Conservation (phyloP, 345 rosid species). For the Lumnitzera racemosa region DNA sequence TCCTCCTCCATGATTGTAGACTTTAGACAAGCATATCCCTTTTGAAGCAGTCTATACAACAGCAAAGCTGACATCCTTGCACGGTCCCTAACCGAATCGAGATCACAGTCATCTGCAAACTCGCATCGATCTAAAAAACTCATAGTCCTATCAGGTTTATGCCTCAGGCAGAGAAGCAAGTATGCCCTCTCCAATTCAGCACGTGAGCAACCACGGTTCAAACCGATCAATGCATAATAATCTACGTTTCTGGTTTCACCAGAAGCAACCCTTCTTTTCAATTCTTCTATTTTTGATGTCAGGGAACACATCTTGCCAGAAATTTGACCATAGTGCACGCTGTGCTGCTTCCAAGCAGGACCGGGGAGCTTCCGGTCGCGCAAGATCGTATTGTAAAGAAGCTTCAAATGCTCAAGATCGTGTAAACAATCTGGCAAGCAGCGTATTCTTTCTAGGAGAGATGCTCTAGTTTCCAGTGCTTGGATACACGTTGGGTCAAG, state of each 20-base stretch:
- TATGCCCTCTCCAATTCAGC: conserved; percentile 47
- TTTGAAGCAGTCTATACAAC: conserved; percentile 37
- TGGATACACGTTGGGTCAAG: conserved; percentile 31
- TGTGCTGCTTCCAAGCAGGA: conserved; percentile 42
- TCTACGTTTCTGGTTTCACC: conserved; percentile 40
- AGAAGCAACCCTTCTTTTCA: conserved; percentile 36
- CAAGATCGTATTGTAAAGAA: conserved; percentile 34
- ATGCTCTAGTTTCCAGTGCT: conserved; percentile 46
- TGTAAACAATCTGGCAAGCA: conserved; percentile 45
- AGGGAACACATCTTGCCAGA: conserved; percentile 30
- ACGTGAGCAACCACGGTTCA: conserved; percentile 39
- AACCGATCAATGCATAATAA: conserved; percentile 35
- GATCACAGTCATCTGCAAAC: conserved; percentile 27
- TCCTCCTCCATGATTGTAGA: conserved; percentile 44
- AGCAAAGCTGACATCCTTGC: conserved; percentile 31
- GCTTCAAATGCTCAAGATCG: conserved; percentile 44
- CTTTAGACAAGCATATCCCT: conserved; percentile 24
- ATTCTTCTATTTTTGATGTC: conserved; percentile 22
- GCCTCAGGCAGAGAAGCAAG: conserved; percentile 29
- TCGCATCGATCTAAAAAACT: conserved; percentile 38
- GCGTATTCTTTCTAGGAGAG: conserved; percentile 34
- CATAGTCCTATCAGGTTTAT: conserved; percentile 35
- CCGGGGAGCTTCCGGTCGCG: conserved; percentile 41
- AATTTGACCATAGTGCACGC: conserved; percentile 29
- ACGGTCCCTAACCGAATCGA: conserved; percentile 34